phyloP scores from a whole-genome alignment of 164 flowering plant genomes.

The Nelumbo lutea region DNA sequence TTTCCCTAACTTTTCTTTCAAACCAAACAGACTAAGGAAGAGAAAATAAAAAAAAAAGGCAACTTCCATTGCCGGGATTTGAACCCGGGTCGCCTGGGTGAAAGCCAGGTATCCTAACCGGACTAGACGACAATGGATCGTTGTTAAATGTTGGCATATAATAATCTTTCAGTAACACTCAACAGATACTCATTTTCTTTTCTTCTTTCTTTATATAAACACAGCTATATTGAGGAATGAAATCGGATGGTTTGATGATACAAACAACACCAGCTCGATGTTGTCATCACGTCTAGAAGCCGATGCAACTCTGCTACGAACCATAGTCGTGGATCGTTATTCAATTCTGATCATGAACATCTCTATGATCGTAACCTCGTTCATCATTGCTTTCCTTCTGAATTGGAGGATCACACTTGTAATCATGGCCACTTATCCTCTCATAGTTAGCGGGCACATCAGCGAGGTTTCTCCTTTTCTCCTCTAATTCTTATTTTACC shows the following conservation, averaged over 20 bases:
- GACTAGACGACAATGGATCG: background rate
- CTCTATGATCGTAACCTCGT: slow-evolving; percentile 57
- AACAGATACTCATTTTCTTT: background rate
- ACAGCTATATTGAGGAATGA: slow-evolving; percentile 91
- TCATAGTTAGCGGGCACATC: slow-evolving; percentile 75
- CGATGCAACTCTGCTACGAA: slow-evolving; percentile 72
- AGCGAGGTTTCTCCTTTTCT: slow-evolving; percentile 60
- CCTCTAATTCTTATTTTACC: background rate
- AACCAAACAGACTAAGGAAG: background rate
- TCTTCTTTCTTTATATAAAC: slow-evolving; percentile 7
- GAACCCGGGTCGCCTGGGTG: slow-evolving; percentile 2
- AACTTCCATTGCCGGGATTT: background rate
- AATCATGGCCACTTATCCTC: slow-evolving; percentile 76
- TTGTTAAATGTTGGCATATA: background rate
- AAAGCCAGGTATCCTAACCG: slow-evolving; percentile 5
- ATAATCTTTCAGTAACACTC: background rate
- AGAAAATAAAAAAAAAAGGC: too few species aligned
- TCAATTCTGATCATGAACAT: slow-evolving; percentile 78
- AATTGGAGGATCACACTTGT: slow-evolving; percentile 93
- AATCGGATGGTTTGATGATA: slow-evolving; percentile 88
- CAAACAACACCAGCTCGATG: slow-evolving; percentile 64
- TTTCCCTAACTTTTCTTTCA: background rate
- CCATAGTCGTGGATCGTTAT: slow-evolving; percentile 77
- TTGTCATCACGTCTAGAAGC: slow-evolving; percentile 78
- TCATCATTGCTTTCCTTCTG: slow-evolving; percentile 74